Evolutionary conservation across 225 moss, liverwort and hornwort species (phyloP), one percentile per base, ranked within the genome.

Genomic region (Bryoerythrophyllum caledonicum): DNA sequence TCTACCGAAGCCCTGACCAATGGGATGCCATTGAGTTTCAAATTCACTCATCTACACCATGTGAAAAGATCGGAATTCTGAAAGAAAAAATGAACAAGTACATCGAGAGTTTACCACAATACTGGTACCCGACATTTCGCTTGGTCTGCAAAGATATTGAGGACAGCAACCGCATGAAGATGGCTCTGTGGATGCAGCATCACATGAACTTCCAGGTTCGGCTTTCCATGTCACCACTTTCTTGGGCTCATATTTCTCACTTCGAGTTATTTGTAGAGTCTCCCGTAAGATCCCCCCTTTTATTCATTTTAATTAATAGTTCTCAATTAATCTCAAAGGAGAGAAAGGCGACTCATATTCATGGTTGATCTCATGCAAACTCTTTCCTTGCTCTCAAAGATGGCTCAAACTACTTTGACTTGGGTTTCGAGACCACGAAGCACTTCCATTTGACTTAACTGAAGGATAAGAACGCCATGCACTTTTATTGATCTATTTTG

Each of bases 1-100:
- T 85, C 54, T 95, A 99, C 77, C 88, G 99, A 37, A 99, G 99
- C 79, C 99, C 99, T 57, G 93, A 99, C 74, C 93, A 93, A 61
- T 99, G 99, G 99, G 99, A 99, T 71, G 79, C 99, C 16, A 95
- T 99, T 38, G 99, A 99, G 68, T 99, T 99, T 75, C 99, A 99
- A 74, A 99, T 99, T 63, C 99, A 99, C 77, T 84, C 94, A 15
- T 82, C 79, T 17, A 99, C 95, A 41, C 90, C 95, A 23, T 84
- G 88, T 44, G 95, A 99, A 72, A 91, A 90, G 67, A 81, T 99
- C 26, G 95, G 99, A 34, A 58, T 90, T 58, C 76, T 99, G 58
- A 95, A 93, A 65, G 99, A 93, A 25, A 84, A 72, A 58, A 95
- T 99, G 93, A 76, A 84, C 4, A 90, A 88, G 81, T 99, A 99